Evolutionary conservation across 768 basidiomycete species (phyloP), one percentile per base, ranked within the genome.

Genomic region (Boletus huronensis): DNA sequence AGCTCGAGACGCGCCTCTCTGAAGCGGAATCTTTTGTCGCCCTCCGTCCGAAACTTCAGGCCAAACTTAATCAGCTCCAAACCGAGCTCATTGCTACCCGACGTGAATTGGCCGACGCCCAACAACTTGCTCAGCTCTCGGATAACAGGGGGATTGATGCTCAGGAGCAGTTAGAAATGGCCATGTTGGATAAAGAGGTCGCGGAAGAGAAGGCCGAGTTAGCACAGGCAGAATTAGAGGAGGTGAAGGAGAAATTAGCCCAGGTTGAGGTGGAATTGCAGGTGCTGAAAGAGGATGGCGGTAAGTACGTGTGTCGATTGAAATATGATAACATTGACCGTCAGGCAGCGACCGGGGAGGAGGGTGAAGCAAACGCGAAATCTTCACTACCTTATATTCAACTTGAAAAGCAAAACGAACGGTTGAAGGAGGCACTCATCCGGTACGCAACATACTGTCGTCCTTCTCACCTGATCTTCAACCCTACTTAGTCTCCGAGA

Each of bases 371-470:
- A 4, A 72, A 61, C 28, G 73, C 74, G 6, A 86, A 85, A 63
- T 76, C 79, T 59, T 83, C 87, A 5, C 62, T 90, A 56, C 82
- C 82, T 28, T 83, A 85, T 69, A 79, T 88, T 17, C 96, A 98
- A 66, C 83, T 99, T 1, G 95, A 98, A 75, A 97, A 92, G 69
- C 96, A 98, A 66, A 99, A 98, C 58, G 93, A 93, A 65, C 75
- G 97, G 16, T 74, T 99, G 51, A 98, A 97, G 71, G 97, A 98
- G 65, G 97, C 97, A 13, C 77, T 98, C 10, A 79, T 96, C 51
- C 81, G 86, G 89, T 93, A 40, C 34, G 79, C 64, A 5, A 26
- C 8, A 23, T 10, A 28, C 16, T 41, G 26, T 50, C 38, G 4
- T 42, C 21, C 8, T 25, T n/a, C 10, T 21, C 25, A 1, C 13